Base-by-base conservation (phyloP, 2,329 filamentous ascomycete species). In the Phyllosticta citribraziliensis region DNA sequence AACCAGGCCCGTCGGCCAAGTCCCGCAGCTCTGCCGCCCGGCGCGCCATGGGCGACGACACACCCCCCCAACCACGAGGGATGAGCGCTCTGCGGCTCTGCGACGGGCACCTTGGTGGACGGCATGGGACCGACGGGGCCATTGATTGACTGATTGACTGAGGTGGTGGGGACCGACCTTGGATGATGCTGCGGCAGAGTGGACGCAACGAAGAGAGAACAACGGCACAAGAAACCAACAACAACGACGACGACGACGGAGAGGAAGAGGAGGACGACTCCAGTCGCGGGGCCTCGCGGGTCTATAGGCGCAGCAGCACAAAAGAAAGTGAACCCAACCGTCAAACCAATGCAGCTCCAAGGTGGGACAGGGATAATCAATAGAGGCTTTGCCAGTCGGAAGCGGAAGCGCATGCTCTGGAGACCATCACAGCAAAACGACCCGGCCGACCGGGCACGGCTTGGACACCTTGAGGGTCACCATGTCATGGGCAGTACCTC, bases 1-100 rank as follows among this genome's bases (percentile, higher is more conserved):
- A 60, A 51, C 58, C 60, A 40, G 55, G 55, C 55, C 50, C 60
- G 60, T 61, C 59, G 59, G 59, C 54, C 57, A 61, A 61, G 59
- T 61, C 53, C 59, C 59, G 59, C 52, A 53, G 55, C 59, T 61
- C 59, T 52, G 47, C 59, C 59, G 59, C 55, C 20, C 52, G 52
- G 53, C 53, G 54, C 54, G 59, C 59, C 59, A 50, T 57, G 50
- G 47, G 51, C 33, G 35, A 55, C 56, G 59, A 61, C 27, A 54
- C 54, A 27, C 59, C 17, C 40, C 17, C 40, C 55, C 54, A 61
- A 56, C 55, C 30, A 40, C 58, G 17, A 56, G 14, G 35, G 52
- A 52, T 19, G 51, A 24, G 3, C 10, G 22, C 11, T 10, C 20
- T 11, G 57, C 35, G 57, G 27, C 57, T 58, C 57, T 58, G 52